Evolutionary conservation across 768 basidiomycete species (phyloP).

Genomic region (Russula foetens): DNA sequence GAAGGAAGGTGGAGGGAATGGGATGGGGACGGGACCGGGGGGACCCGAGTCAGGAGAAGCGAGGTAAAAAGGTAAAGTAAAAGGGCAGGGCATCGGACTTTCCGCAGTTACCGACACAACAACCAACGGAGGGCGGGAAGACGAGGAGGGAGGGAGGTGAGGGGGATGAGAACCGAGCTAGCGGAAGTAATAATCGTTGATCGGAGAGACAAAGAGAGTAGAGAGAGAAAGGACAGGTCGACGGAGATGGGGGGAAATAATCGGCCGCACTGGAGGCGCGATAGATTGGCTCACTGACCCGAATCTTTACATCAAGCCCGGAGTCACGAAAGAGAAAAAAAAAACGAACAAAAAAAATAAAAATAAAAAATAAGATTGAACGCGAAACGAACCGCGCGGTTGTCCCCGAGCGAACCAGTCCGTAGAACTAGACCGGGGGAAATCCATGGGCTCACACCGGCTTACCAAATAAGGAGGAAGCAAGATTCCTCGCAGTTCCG

Average conservation of each 20-base stretch:
- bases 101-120: neutral
- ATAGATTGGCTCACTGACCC: slow-evolving; percentile 1
- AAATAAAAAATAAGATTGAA: too few relatives aligned
- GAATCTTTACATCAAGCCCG: neutral
- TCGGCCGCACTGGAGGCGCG: slow-evolving; percentile 16
- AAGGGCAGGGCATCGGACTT: neutral
- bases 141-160: neutral
- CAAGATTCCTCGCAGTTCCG: slow-evolving; percentile 15
- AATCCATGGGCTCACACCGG: slow-evolving; percentile 10
- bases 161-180: neutral
- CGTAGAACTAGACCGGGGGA: slow-evolving; percentile 4
- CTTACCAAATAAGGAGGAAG: slow-evolving; percentile 4
- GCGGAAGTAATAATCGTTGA: slow-evolving; percentile 15
- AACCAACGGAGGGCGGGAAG: neutral
- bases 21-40: too few relatives aligned
- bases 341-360: too few relatives aligned
- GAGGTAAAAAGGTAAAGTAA: neutral
- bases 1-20: neutral
- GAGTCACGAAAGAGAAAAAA: too few relatives aligned
- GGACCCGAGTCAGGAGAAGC: too few relatives aligned
- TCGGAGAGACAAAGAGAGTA: neutral
- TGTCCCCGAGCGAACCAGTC: neutral
- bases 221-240: neutral
- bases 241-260: slow-evolving; percentile 12
- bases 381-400: neutral